phyloP scores from a whole-genome alignment of 169 alveolate genomes.

The Plasmodium malariae region DNA sequence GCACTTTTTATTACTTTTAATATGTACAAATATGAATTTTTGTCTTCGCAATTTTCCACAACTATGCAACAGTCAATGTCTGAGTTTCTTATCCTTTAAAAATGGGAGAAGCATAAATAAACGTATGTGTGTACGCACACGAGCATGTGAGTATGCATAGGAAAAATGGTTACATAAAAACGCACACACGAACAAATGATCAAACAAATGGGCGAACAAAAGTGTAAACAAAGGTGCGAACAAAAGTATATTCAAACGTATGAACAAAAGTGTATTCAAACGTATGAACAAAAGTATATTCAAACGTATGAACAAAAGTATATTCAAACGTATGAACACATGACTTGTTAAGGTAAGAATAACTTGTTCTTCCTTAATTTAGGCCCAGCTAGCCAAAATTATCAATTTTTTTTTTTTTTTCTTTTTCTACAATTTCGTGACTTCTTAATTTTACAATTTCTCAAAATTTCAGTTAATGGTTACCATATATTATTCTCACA shows the following conservation, averaged over 20 bases:
- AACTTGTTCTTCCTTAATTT: neutral
- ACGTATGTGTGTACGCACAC: neutral
- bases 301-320: no score
- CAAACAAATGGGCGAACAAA: no score
- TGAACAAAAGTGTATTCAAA: no score
- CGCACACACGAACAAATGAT: no score
- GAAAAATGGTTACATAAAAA: no score
- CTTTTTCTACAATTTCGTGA: neutral
- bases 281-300: no score
- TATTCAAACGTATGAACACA: no score
- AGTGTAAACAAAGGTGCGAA: no score
- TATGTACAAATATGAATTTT: conserved; percentile 50
- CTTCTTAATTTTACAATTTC: no score
- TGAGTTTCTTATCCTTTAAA: conserved; percentile 70
- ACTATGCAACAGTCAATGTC: conserved; percentile 73
- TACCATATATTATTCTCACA: conserved; percentile 75
- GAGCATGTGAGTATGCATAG: no score
- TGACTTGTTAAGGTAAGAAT: conserved; percentile 12
- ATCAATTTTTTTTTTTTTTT: conserved; percentile 5
- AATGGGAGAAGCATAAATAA: neutral
- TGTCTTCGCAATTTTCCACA: conserved; percentile 73
- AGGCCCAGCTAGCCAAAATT: neutral
- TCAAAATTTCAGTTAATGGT: no score
- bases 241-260: no score
- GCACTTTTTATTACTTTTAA: conserved; percentile 71